Evolutionary conservation across 2,329 filamentous ascomycete species (phyloP).

Genomic region (Fusarium nematophilum): DNA sequence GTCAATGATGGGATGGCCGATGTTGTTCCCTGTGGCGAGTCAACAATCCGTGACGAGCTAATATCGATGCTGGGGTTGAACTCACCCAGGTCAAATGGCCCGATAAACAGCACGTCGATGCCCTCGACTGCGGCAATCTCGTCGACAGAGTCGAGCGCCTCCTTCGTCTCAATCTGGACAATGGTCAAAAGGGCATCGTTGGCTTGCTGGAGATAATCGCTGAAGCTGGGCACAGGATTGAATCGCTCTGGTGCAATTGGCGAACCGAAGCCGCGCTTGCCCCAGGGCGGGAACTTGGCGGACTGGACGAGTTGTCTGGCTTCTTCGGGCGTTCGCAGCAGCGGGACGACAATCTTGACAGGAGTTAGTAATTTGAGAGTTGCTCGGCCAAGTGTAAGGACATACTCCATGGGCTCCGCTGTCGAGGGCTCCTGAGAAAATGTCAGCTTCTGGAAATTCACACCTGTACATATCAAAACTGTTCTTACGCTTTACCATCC

Average conservation of each 20-base stretch:
- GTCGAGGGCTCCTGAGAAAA: constrained; percentile 57
- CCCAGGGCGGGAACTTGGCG: constrained; percentile 63
- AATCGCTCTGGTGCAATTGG: constrained; percentile 59
- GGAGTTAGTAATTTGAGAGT: constrained; percentile 20
- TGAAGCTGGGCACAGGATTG: constrained; percentile 56
- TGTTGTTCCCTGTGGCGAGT: constrained; percentile 61
- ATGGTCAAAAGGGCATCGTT: constrained; percentile 68
- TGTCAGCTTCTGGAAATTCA: constrained; percentile 8
- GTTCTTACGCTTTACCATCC: constrained; percentile 58
- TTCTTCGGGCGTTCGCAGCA: constrained; percentile 57
- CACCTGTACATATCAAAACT: not conserved
- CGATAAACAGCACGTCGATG: constrained; percentile 73
- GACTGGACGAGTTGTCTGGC: constrained; percentile 58
- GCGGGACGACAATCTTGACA: constrained; percentile 58
- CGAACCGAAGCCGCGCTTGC: constrained; percentile 61
- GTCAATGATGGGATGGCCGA: constrained; percentile 70
- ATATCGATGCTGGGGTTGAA: not conserved
- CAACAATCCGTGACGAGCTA: not conserved
- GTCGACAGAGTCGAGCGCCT: constrained; percentile 70
- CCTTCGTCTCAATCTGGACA: constrained; percentile 75
- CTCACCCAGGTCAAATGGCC: constrained; percentile 72
- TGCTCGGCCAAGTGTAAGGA: constrained; percentile 27
- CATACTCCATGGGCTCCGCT: constrained; percentile 61
- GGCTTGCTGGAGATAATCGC: constrained; percentile 62
- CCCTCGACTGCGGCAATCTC: constrained; percentile 70